These are phyloP conservation scores for Neurospora sp. DNA, from an alignment of 495 filamentous ascomycete genomes.

Conservation along the genomic window DNA sequence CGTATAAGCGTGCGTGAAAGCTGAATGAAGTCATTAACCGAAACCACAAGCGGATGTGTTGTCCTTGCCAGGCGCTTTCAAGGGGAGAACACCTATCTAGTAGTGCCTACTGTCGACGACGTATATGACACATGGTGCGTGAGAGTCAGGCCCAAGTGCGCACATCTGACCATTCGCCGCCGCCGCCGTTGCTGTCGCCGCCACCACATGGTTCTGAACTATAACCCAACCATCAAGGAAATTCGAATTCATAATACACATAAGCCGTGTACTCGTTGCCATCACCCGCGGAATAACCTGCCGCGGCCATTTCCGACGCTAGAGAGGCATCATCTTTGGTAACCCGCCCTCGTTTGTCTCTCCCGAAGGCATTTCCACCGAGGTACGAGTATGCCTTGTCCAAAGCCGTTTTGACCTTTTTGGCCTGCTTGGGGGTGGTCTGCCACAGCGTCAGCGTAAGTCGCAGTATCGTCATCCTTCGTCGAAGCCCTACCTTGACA, in stretches of 20 bases:
- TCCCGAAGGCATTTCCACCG: constrained; percentile 85
- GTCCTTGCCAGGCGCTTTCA: background rate
- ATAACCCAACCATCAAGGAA: constrained; percentile 28
- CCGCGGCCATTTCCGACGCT: constrained; percentile 69
- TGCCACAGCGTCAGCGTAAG: constrained; percentile 29
- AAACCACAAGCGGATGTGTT: background rate
- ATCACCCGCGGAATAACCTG: constrained; percentile 48
- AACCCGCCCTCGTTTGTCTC: constrained; percentile 86
- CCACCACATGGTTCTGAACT: background rate
- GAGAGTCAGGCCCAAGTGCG: background rate
- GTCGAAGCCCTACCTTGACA: constrained; percentile 56
- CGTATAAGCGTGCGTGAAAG: background rate
- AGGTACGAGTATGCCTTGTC: constrained; percentile 85
- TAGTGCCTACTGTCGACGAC: background rate
- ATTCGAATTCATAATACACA: constrained; percentile 93
- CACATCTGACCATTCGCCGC: background rate
- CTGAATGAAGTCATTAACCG: background rate
- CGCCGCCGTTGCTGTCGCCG: background rate
- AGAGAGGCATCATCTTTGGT: constrained; percentile 72
- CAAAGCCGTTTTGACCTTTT: constrained; percentile 70
- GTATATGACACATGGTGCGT: background rate
- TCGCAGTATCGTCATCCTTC: background rate
- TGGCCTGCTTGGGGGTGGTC: constrained; percentile 72
- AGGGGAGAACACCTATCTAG: background rate
- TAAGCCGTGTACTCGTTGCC: constrained; percentile 86